These are phyloP conservation scores for Picea glauca DNA, from an alignment of 75 land plant genomes.

Conservation along the genomic window DNA sequence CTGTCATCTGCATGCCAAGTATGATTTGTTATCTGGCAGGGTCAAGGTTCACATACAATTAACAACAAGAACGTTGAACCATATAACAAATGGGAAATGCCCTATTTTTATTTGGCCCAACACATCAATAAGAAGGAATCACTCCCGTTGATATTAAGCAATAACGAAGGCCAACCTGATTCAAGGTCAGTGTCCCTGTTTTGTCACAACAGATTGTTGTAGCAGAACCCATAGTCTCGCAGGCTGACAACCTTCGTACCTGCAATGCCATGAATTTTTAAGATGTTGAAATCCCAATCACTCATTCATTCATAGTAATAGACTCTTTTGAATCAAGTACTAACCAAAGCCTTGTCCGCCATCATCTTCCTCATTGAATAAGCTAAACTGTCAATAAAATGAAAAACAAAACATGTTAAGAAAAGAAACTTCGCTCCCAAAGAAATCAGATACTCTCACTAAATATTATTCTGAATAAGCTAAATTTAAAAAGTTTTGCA, in stretches of 20 bases:
- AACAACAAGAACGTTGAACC: not conserved
- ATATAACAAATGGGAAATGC: not conserved
- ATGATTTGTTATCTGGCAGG: not conserved
- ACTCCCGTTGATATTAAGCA: no score
- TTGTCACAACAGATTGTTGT: conserved; percentile 75
- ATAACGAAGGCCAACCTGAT: conserved; percentile 30
- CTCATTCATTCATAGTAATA: not conserved
- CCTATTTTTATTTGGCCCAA: not conserved
- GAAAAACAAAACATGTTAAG: not conserved
- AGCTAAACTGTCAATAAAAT: conserved; percentile 36
- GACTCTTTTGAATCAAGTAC: not conserved
- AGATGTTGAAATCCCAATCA: no score
- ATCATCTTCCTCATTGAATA: conserved; percentile 67
- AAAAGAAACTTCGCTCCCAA: no score
- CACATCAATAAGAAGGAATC: no score
- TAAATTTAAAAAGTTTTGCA: no score
- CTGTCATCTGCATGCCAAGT: not conserved
- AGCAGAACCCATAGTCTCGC: conserved; percentile 81
- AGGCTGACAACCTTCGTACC: conserved; percentile 69
- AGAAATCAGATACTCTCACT: no score
- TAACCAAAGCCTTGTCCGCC: conserved; percentile 62
- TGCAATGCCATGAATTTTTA: conserved; percentile 4
- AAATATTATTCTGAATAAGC: no score
- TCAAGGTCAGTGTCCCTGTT: conserved; percentile 69
- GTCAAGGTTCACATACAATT: no score